Percentiles rank a stretch among this genome's conserved stretches.
These are phyloP conservation scores for Aspergillus japonicus DNA, from an alignment of 2,329 filamentous ascomycete species.

Conservation along the genomic window DNA sequence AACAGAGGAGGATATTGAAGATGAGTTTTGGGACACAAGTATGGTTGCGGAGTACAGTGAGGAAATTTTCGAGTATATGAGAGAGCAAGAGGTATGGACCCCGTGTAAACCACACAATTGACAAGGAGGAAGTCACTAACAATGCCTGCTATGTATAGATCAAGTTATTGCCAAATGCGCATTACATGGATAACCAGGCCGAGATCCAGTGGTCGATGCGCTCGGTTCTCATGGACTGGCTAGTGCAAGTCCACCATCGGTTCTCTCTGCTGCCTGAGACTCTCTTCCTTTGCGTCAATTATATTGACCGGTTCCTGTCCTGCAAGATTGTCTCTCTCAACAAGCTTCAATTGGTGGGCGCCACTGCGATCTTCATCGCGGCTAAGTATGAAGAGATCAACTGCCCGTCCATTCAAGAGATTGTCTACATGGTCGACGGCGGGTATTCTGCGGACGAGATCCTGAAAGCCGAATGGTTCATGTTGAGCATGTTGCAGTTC, in stretches of 20 bases:
- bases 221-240: constrained; percentile 94
- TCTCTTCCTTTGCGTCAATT: constrained; percentile 91
- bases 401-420: constrained; percentile 90
- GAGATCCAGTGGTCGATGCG: constrained; percentile 99
- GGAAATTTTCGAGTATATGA: constrained; percentile 94
- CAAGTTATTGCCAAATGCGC: constrained; percentile 78
- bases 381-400: constrained; percentile 99
- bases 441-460: constrained; percentile 90
- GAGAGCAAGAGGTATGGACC: constrained; percentile 71
- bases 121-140: constrained; percentile 20
- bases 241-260: constrained; percentile 90
- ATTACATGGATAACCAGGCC: constrained; percentile 97
- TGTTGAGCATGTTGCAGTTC: constrained; percentile 94
- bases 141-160: constrained; percentile 49
- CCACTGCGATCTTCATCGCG: constrained; percentile 91
- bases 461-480: constrained; percentile 94
- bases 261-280: constrained; percentile 93
- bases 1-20: constrained; percentile 73
- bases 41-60: constrained; percentile 98
- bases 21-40: constrained; percentile 88
- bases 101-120: not conserved
- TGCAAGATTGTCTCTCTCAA: constrained; percentile 91
- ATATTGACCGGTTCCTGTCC: constrained; percentile 93
- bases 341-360: constrained; percentile 93
- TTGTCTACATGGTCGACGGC: constrained; percentile 96